Percentiles rank a stretch among this genome's conserved stretches.
Evolutionary conservation across 2,329 filamentous ascomycete genomes (phyloP).

Genomic region (Colletotrichum spinosum): DNA sequence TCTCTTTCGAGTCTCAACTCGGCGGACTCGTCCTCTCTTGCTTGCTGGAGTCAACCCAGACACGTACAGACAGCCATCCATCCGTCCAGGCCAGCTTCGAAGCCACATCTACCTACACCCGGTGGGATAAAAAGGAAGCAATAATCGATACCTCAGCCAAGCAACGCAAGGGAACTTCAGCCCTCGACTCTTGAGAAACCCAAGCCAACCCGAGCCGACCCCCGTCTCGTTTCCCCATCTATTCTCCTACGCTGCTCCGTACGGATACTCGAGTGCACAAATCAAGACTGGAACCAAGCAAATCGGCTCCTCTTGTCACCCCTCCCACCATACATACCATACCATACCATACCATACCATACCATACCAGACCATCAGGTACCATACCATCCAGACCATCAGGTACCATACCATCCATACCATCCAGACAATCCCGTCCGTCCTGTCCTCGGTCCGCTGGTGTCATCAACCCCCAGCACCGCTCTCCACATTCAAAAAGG

Average conservation of each 20-base stretch:
- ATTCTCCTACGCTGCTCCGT: no score
- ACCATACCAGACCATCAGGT: no score
- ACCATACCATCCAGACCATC: no score
- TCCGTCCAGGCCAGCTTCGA: neutral
- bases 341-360: no score
- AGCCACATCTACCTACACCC: conserved; percentile 2
- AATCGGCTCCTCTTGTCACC: no score
- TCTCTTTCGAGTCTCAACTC: neutral
- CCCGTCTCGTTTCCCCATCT: neutral
- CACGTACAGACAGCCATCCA: neutral
- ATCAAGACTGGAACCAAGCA: no score
- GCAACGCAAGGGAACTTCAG: conserved; percentile 36
- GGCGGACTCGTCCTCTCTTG: neutral
- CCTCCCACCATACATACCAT: no score
- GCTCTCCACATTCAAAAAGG: conserved; percentile 26
- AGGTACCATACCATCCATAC: neutral
- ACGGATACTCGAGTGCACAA: no score
- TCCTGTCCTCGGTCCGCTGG: neutral
- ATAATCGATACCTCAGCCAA: conserved; percentile 22
- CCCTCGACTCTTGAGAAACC: conserved; percentile 27
- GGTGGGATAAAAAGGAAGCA: conserved; percentile 20
- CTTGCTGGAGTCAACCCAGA: neutral
- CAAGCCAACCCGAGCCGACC: neutral
- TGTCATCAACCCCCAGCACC: conserved; percentile 15
- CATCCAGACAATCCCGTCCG: conserved; percentile 1